Base-by-base conservation (phyloP, 164 flowering plant species). In the Saururus chinensis region DNA sequence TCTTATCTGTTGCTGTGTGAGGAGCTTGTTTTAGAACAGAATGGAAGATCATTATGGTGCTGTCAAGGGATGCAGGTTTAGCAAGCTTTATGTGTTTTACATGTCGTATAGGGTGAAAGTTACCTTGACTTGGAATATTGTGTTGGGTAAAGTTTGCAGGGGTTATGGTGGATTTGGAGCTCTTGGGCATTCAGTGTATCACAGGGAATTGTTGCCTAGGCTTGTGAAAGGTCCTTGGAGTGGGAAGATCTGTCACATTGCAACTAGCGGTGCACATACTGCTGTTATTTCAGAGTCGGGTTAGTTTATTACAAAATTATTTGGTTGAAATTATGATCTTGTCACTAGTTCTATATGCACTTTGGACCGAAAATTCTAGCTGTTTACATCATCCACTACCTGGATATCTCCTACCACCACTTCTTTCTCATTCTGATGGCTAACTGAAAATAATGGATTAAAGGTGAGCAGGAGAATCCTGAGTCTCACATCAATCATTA, bases 161-260 rank as follows among this genome's bases (percentile, higher is more conserved):
- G 98, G 98, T 58, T 92, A 92, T 76, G 98, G 98, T 76, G 98
- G 96, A 51, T 92, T 92, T 77, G 98, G 98, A 40, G 92, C 98
- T 26, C 87, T 92, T 69, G 98, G 98, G 30, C 98, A 92, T 74
- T 71, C 81, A 60, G 88, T 86, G n/a, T 92, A 83, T 73, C 73
- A 64, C 53, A 84, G 96, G 64, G 98, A 92, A 64, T 65, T 89
- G 60, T 25, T 79, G 21, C 98, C 96, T 63, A 82, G 82, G 71
- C 67, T 78, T 73, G 92, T 89, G 40, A 75, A 84, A 71, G 87
- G 90, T 55, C 56, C 77, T 54, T 89, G 96, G 96, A 68, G 40
- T 54, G 92, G 70, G 13, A 81, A 75, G 56, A 82, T 89, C 48
- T 57, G 71, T 23, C 89, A 86, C 41, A 68, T 86, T 70, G 84